These are phyloP conservation scores for Nemania sp. DNA, from an alignment of 2,329 filamentous ascomycete genomes.

Conservation along the genomic window DNA sequence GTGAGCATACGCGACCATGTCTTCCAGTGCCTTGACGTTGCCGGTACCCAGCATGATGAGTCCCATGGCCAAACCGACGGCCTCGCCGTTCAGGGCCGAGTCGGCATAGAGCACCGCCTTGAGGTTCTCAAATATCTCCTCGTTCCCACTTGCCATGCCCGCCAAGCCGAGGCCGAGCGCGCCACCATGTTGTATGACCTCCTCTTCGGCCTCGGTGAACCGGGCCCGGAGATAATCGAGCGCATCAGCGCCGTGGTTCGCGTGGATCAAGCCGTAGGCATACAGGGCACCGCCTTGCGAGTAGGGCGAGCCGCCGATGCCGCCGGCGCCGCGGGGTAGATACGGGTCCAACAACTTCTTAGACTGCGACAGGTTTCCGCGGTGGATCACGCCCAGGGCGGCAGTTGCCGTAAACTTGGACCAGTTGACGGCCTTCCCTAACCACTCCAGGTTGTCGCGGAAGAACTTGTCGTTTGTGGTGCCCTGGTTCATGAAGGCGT, in stretches of 20 bases:
- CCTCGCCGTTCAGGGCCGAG: constrained; percentile 95
- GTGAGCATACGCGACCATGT: constrained; percentile 97
- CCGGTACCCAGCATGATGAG: constrained; percentile 98
- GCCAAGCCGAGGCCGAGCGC: constrained; percentile 94
- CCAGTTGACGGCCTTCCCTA: constrained; percentile 99
- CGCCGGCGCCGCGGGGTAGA: constrained; percentile 71
- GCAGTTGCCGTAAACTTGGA: constrained; percentile 98
- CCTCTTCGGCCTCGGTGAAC: constrained; percentile 77
- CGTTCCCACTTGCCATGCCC: constrained; percentile 93
- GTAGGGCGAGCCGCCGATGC: constrained; percentile 82
- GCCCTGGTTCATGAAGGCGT: constrained; percentile 98
- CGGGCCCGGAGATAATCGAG: constrained; percentile 77
- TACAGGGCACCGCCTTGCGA: constrained; percentile 96
- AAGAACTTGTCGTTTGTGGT: constrained; percentile 99
- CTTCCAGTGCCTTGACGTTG: constrained; percentile 87
- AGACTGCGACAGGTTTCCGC: constrained; percentile 90
- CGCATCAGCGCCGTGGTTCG: constrained; percentile 93
- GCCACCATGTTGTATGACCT: constrained; percentile 96
- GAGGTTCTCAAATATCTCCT: constrained; percentile 88
- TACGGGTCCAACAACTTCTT: constrained; percentile 94
- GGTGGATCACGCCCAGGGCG: constrained; percentile 93
- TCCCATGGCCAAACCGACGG: constrained; percentile 93
- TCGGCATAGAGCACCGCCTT: constrained; percentile 88
- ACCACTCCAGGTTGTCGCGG: constrained; percentile 95
- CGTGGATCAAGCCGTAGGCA: constrained; percentile 93